phyloP scores from a whole-genome alignment of 148 eudicot genomes.

The Fagopyrum tataricum region DNA sequence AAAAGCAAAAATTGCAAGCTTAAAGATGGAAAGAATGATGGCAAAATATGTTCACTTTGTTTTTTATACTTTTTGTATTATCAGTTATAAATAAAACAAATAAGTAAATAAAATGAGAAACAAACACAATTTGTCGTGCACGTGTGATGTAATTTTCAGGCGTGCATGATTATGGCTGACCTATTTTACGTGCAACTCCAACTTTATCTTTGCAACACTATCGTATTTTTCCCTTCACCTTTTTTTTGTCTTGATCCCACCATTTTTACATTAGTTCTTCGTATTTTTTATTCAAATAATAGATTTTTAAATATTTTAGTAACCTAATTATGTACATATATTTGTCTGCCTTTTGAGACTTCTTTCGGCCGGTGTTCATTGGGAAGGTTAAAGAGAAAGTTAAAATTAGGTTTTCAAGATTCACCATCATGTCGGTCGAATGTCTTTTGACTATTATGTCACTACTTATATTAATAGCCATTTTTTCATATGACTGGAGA shows the following conservation, averaged over 20 bases:
- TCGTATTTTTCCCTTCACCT: background rate
- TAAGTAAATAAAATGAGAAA: background rate
- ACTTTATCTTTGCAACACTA: background rate
- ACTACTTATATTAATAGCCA: too few relatives aligned
- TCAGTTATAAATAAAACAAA: background rate
- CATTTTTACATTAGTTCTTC: background rate
- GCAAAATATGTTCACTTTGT: background rate
- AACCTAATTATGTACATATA: too few relatives aligned
- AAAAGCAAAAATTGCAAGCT: constrained; percentile 4
- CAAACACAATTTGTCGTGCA: constrained; percentile 6
- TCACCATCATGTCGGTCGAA: background rate
- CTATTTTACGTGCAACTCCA: constrained; percentile 8
- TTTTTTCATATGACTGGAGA: too few relatives aligned
- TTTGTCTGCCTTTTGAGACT: background rate
- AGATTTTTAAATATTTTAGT: too few relatives aligned
- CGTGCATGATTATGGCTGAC: constrained; percentile 9
- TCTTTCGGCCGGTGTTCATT: constrained; percentile 10
- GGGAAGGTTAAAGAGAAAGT: constrained; percentile 1
- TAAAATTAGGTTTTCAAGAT: background rate
- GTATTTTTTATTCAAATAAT: background rate
- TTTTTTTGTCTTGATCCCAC: background rate
- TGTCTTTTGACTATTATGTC: background rate
- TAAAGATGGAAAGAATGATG: constrained; percentile 13
- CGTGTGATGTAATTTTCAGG: constrained; percentile 12
- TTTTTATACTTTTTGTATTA: background rate